phyloP scores from a whole-genome alignment of 352 stramenopile species.

The Pythium vanterpoolii region DNA sequence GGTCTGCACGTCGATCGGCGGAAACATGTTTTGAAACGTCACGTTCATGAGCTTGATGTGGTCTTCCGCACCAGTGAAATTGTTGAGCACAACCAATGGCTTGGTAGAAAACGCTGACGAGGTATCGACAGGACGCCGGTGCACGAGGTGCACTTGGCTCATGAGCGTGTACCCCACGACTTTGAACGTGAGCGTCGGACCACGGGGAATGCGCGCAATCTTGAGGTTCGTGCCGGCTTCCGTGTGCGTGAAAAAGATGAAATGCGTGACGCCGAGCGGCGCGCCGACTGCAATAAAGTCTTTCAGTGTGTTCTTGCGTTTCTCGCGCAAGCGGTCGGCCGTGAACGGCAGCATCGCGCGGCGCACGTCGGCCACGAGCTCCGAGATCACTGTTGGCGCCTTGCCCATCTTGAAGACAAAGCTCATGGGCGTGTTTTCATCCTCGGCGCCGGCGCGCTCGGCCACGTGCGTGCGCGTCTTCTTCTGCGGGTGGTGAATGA shows the following conservation, averaged over 20 bases:
- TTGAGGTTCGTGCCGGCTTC: conserved; percentile 93
- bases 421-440: conserved; percentile 87
- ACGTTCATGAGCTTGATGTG: conserved; percentile 95
- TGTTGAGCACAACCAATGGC: conserved; percentile 98
- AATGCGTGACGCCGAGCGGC: conserved; percentile 95
- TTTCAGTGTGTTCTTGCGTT: conserved; percentile 90
- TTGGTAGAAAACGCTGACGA: conserved; percentile 86
- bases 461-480: conserved; percentile 84
- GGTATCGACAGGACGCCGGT: conserved; percentile 89
- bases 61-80: conserved; percentile 92
- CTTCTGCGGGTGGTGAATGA: conserved; percentile 34
- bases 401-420: conserved; percentile 93
- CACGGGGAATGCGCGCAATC: conserved; percentile 91
- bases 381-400: conserved; percentile 65
- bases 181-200: conserved; percentile 95
- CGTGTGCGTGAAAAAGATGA: conserved; percentile 95
- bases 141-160: conserved; percentile 90
- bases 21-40: conserved; percentile 99
- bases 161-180: conserved; percentile 89
- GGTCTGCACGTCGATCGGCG: conserved; percentile 96
- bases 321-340: conserved; percentile 90
- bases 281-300: conserved; percentile 90
- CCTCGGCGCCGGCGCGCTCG: conserved; percentile 57
- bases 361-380: conserved; percentile 91
- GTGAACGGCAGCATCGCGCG: conserved; percentile 95